phyloP scores from a whole-genome alignment of 371 early-diverging fungal genomes.

The Dichotomocladium elegans region DNA sequence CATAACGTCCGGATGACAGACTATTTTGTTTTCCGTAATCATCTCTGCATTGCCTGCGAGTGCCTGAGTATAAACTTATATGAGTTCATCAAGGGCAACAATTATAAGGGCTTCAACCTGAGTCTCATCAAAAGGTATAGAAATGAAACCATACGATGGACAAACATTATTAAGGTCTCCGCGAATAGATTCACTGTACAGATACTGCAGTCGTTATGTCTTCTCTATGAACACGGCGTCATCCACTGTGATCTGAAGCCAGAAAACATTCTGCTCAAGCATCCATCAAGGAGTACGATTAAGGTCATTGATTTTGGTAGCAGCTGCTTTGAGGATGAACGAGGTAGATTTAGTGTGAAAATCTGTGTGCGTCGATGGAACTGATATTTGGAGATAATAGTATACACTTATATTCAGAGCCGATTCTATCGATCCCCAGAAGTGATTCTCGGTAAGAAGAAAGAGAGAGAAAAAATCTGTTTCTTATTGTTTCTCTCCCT shows the following conservation, averaged over 20 bases:
- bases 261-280: conserved; percentile 70
- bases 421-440: conserved; percentile 74
- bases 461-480: not conserved
- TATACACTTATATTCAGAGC: conserved; percentile 25
- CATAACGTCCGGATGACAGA: conserved; percentile 78
- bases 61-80: conserved; percentile 86
- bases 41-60: conserved; percentile 90
- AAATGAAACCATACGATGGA: not conserved
- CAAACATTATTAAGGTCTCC: not conserved
- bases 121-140: conserved; percentile 55
- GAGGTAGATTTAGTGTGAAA: conserved; percentile 14
- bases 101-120: conserved; percentile 75
- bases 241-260: conserved; percentile 94
- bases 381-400: too few relatives aligned
- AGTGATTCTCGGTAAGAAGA: conserved; percentile 77
- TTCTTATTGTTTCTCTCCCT: not conserved
- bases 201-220: conserved; percentile 66
- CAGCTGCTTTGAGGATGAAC: conserved; percentile 71
- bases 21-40: conserved; percentile 80
- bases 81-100: conserved; percentile 82
- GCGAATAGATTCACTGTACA: conserved; percentile 71
- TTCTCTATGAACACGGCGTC: conserved; percentile 62
- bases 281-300: conserved; percentile 54
- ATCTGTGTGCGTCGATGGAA: too few relatives aligned
- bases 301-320: conserved; percentile 96